Evolutionary conservation across 1,139 yeast species (phyloP).

Genomic region (Pneumocystis oryctolagi): DNA sequence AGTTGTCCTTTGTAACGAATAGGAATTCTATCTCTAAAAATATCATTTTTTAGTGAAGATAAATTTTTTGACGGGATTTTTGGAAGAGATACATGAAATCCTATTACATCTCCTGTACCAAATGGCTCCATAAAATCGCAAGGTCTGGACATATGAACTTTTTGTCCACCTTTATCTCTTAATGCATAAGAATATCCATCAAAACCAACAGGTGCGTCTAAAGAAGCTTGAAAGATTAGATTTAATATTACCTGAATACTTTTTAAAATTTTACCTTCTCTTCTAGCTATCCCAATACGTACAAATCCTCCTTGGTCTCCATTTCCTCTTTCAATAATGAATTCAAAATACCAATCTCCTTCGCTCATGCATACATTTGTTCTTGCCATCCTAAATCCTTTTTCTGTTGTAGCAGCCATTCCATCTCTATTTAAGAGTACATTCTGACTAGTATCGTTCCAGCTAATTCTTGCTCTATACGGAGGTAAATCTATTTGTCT

Average conservation of each 20-base stretch:
- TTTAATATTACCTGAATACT: background rate
- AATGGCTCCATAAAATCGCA: constrained; percentile 44
- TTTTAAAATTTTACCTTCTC: constrained; percentile 33
- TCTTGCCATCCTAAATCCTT: constrained; percentile 74
- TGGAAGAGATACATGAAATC: constrained; percentile 66
- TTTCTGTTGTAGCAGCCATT: constrained; percentile 32
- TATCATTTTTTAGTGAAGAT: background rate
- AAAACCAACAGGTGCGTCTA: constrained; percentile 91
- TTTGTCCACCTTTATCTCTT: constrained; percentile 68
- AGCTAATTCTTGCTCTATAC: constrained; percentile 42
- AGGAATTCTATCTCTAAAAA: constrained; percentile 65
- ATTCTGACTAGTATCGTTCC: constrained; percentile 59
- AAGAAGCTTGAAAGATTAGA: constrained; percentile 34
- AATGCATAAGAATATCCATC: constrained; percentile 90
- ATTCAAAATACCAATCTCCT: constrained; percentile 73
- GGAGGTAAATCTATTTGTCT: constrained; percentile 67
- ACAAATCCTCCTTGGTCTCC: constrained; percentile 37
- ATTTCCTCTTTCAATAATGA: constrained; percentile 32
- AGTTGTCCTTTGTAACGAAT: constrained; percentile 64
- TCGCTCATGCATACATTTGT: constrained; percentile 63
- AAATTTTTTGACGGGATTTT: constrained; percentile 11
- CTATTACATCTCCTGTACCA: constrained; percentile 65
- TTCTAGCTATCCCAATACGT: constrained; percentile 63
- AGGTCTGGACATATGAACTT: constrained; percentile 62
- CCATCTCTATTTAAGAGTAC: constrained; percentile 30